Base-by-base conservation (phyloP, 2,329 filamentous ascomycete species). In the Penicillium sp. region DNA sequence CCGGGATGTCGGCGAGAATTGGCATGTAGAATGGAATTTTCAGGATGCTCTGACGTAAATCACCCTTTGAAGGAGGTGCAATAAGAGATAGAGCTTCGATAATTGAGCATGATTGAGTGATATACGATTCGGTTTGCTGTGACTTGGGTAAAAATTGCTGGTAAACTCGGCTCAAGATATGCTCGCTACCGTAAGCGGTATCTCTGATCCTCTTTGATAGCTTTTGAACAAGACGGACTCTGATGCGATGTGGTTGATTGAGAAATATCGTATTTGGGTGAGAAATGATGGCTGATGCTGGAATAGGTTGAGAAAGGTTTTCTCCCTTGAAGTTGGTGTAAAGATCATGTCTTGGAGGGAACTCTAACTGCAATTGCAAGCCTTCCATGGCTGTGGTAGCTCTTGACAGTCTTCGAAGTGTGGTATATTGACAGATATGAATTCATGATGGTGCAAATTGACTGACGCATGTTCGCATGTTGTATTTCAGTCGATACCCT, bases 281-380 rank as follows among this genome's bases (percentile, higher is more conserved):
- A 40, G 13, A 51, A 26, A 16, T 19, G 11, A 36, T 18, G 9
- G 47, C 43, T 9, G 54, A 43, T n/a, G 46, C 56, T 43, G 19
- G 33, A 14, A 59, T 45, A 8, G 56, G 56, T 14, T 48, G 46
- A 11, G 54, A 48, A 44, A 44, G 56, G 11, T 39, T 52, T 26
- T 59, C 56, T 49, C 53, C 53, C 18, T 49, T 56, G 36, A 48
- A 39, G 19, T 54, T 56, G 19, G 45, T 55, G 47, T 56, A 56
- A 14, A 56, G 42, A 9, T 54, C 50, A 29, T 59, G 53, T 9
- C 37, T 28, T 23, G 52, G 48, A n/a, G 56, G 56, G 11, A 44
- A 36, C 14, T 55, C 48, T 21, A 55, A 39, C 19, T 21, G 29
- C 28, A 51, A 28, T 9, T 23, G 52, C 40, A 45, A n/a, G 13